Percentiles rank a stretch among this genome's conserved stretches.
phyloP scores from a whole-genome alignment of 2,329 filamentous ascomycete genomes.

The Aspergillus nomiae region DNA sequence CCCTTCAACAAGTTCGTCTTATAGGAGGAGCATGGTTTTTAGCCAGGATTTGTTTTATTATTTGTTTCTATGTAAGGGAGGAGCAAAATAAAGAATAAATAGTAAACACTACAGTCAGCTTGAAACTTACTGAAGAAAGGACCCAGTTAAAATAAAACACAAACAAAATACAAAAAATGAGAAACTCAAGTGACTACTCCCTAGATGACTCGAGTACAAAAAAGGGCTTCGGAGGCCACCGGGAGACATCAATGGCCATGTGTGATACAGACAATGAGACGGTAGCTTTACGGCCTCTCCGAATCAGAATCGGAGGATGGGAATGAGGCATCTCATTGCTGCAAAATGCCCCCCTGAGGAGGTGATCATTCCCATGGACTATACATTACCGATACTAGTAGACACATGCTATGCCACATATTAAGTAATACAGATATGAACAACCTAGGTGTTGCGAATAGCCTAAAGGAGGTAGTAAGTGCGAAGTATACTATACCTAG shows the following conservation, averaged over 20 bases:
- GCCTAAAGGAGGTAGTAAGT: neutral
- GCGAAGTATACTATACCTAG: neutral
- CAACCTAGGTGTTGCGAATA: neutral
- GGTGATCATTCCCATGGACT: neutral
- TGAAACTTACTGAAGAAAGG: neutral
- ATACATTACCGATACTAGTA: neutral
- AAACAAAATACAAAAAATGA: neutral
- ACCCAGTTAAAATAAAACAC: neutral
- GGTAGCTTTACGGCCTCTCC: slow-evolving; percentile 7
- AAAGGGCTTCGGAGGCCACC: neutral
- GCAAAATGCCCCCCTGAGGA: neutral
- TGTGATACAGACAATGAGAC: slow-evolving; percentile 12
- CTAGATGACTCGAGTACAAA: slow-evolving; percentile 2
- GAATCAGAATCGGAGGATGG: slow-evolving; percentile 12
- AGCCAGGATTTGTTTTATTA: neutral
- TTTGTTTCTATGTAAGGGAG: neutral
- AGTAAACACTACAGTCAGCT: neutral
- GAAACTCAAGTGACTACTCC: neutral
- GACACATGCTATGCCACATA: neutral
- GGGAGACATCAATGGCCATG: neutral
- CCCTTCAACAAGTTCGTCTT: neutral
- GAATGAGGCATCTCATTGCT: neutral
- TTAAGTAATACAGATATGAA: neutral
- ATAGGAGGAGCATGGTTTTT: neutral
- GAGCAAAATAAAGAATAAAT: neutral